Base-by-base conservation (phyloP, 495 filamentous ascomycete species). In the Thermochaetoides thermophila region DNA sequence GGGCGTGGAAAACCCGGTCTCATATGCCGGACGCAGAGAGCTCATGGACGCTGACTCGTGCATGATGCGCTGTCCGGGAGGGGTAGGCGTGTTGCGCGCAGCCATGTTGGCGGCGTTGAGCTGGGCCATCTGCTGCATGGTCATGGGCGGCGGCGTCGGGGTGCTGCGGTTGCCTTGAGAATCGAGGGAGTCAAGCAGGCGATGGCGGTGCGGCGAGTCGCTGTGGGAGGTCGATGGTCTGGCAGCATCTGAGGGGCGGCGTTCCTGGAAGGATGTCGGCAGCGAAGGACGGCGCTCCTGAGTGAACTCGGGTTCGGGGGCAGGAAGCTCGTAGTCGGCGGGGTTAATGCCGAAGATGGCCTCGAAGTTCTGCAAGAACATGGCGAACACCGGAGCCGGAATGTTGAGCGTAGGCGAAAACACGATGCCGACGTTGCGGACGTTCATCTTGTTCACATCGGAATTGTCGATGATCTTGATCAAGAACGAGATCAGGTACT, bases 341-440 rank as follows among this genome's bases (percentile, higher is more conserved):
- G 71, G 66, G 5, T 74, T 65, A 33, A 76, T 68, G 20, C 77
- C 80, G 53, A 95, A 97, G 28, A 97, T 87, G 24, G 66, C 66
- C 43, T 81, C 68, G 47, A 81, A 93, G 43, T 96, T 85, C 32
- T 87, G 85, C 21, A 97, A 68, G 56, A 97, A 89, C 57, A 85
- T 66, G 2, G 84, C 84, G 46, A 97, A 92, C 5, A 97, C 79
- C 11, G 91, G 86, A 1, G 84, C 84, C 0, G 91, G 86, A 25
- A 97, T 95, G 56, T 96, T 96, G 20, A 96, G 69, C 1, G 91
- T 96, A 2, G 89, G 89, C n/a, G 91, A 89, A 57, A 96, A 97
- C 35, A 96, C 86, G 40, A 97, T 97, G 43, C 89, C 84, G 31
- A 97, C 84, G 54, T 97, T 97, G 24, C 89, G 74, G 33, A 95